Percentiles rank a stretch among this genome's conserved stretches.
Conservation (phyloP, 345 rosid species). For the Luvunga scandens region DNA sequence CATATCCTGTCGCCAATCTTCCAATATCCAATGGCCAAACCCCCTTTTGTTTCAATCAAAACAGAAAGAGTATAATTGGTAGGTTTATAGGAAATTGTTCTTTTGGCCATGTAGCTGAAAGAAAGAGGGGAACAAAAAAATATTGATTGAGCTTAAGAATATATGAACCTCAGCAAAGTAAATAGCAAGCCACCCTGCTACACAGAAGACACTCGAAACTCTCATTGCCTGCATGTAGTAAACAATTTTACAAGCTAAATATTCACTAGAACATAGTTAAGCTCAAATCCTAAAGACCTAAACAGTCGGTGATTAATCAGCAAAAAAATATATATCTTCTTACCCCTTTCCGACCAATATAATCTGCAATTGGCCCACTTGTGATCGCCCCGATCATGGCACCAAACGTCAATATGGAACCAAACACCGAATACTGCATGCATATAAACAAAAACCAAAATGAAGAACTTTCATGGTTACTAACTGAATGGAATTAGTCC, state of each 20-base stretch:
- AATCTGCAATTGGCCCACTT: constrained; percentile 79
- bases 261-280: not conserved
- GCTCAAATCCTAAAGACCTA: constrained; percentile 1
- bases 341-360: constrained; percentile 87
- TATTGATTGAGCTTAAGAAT: not conserved
- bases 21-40: constrained; percentile 63
- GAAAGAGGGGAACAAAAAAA: not conserved
- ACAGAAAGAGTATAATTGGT: not conserved
- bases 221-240: constrained; percentile 68
- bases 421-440: constrained; percentile 74
- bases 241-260: constrained; percentile 7
- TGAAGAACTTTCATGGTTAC: not conserved
- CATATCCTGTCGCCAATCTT: constrained; percentile 78
- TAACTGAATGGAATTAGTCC: no score
- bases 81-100: not conserved
- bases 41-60: constrained; percentile 43
- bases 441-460: constrained; percentile 5
- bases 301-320: not conserved
- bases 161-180: constrained; percentile 73
- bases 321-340: constrained; percentile 2
- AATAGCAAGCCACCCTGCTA: constrained; percentile 82
- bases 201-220: constrained; percentile 54
- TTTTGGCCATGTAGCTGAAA: constrained; percentile 4
- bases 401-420: constrained; percentile 82
- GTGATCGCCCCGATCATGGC: constrained; percentile 98